Evolutionary conservation across 2,329 filamentous ascomycete genomes (phyloP).

Genomic region (Lachnellula hyalina): DNA sequence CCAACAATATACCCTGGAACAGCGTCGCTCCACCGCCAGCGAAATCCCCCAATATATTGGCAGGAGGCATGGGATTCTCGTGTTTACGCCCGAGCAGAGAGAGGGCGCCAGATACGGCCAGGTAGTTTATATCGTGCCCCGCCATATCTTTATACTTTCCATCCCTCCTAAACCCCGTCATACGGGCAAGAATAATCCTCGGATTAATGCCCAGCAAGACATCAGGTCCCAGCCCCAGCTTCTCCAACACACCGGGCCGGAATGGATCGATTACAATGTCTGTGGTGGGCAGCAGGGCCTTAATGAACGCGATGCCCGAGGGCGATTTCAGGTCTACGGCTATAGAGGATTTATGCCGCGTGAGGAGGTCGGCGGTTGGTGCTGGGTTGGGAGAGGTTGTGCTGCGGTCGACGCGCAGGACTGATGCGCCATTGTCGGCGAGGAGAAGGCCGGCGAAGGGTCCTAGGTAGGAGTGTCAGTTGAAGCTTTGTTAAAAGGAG

Average conservation of each 20-base stretch:
- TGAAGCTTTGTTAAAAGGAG: constrained; percentile 40
- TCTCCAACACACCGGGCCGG: constrained; percentile 85
- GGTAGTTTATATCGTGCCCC: constrained; percentile 94
- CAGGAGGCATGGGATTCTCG: constrained; percentile 70
- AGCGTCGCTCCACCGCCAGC: constrained; percentile 81
- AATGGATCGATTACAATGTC: constrained; percentile 93
- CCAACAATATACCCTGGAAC: constrained; percentile 76
- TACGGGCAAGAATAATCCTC: constrained; percentile 71
- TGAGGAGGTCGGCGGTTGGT: constrained; percentile 66
- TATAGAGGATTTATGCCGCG: constrained; percentile 76
- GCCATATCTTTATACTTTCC: constrained; percentile 84
- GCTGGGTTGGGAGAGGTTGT: constrained; percentile 34
- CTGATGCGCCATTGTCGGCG: constrained; percentile 81
- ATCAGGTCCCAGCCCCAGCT: constrained; percentile 68
- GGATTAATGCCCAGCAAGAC: constrained; percentile 64
- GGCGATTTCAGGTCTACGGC: constrained; percentile 71
- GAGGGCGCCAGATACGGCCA: constrained; percentile 79
- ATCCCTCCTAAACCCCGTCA: constrained; percentile 86
- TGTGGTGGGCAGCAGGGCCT: constrained; percentile 53
- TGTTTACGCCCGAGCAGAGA: constrained; percentile 66
- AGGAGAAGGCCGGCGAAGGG: constrained; percentile 87
- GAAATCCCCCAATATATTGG: constrained; percentile 85
- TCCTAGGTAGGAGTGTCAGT: constrained; percentile 42
- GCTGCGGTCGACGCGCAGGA: constrained; percentile 77
- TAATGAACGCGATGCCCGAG: constrained; percentile 59